Evolutionary conservation across 139 green algal genomes (phyloP).

Genomic region (Auxenochlorella pyrenoidosa): DNA sequence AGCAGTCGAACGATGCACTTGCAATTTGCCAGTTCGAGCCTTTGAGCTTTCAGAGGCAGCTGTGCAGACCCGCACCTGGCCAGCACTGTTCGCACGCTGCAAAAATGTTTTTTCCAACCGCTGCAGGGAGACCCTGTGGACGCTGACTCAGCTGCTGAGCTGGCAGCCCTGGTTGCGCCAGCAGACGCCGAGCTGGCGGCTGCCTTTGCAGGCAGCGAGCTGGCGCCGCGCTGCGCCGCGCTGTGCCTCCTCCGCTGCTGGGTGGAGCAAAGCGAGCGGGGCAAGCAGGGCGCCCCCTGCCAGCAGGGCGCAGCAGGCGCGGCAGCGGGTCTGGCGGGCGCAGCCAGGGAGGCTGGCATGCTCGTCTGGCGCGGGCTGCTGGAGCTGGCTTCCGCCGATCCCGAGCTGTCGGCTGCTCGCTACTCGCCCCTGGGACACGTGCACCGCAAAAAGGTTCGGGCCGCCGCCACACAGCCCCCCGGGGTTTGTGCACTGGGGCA

Average conservation of each 20-base stretch:
- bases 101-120: not conserved
- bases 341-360: constrained; percentile 8
- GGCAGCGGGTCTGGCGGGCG: not conserved
- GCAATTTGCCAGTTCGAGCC: too few species aligned
- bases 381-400: constrained; percentile 39
- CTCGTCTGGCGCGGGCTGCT: constrained; percentile 52
- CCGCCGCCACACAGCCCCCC: too few species aligned
- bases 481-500: too few species aligned
- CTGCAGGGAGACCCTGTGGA: constrained; percentile 29
- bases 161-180: constrained; percentile 42
- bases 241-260: constrained; percentile 52
- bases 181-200: constrained; percentile 32
- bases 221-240: constrained; percentile 58
- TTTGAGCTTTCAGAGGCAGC: too few species aligned
- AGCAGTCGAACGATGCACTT: too few species aligned
- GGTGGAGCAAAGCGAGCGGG: constrained; percentile 15
- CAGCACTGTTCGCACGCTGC: not conserved
- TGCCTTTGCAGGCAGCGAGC: constrained; percentile 22
- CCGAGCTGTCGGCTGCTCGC: constrained; percentile 28
- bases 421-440: constrained; percentile 10
- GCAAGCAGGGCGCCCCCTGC: not conserved
- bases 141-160: not conserved
- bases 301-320: not conserved
- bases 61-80: not conserved
- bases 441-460: constrained; percentile 72